Conservation (phyloP, 2,329 filamentous ascomycete species). For the Venturia nashicola region DNA sequence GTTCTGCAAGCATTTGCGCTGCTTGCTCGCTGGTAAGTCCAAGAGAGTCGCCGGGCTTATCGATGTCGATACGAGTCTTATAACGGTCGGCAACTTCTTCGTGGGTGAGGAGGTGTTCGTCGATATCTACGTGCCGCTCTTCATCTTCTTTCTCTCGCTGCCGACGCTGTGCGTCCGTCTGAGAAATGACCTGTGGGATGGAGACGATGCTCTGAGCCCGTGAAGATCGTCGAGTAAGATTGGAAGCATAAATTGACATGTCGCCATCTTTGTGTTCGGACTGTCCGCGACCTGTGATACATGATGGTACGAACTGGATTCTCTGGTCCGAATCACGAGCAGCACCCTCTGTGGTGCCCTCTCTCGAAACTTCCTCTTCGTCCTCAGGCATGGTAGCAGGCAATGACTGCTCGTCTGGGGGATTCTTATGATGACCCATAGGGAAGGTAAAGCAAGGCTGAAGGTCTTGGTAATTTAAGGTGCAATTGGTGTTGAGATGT, state of each 20-base stretch:
- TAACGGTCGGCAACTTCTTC: conserved; percentile 3
- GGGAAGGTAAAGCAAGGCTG: neutral
- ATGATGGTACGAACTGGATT: neutral
- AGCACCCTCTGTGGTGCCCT: neutral
- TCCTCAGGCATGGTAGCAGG: neutral
- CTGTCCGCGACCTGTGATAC: neutral
- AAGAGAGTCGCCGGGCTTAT: neutral
- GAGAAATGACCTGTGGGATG: conserved; percentile 2
- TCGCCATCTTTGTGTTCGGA: neutral
- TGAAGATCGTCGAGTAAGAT: neutral
- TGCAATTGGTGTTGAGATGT: neutral
- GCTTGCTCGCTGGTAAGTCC: neutral
- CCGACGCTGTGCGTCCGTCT: neutral
- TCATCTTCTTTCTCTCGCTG: neutral
- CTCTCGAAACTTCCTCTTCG: neutral
- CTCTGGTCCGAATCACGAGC: neutral
- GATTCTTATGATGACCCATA: neutral
- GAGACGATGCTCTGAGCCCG: neutral
- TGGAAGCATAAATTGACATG: neutral
- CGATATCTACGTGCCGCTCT: neutral
- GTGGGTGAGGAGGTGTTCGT: conserved; percentile 1
- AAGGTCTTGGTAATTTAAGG: neutral
- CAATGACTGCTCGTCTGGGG: neutral
- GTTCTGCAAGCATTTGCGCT: neutral
- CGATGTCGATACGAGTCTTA: conserved; percentile 1